These are phyloP conservation scores for Dendrobium officinale DNA, from an alignment of 106 monocot species.

Conservation along the genomic window DNA sequence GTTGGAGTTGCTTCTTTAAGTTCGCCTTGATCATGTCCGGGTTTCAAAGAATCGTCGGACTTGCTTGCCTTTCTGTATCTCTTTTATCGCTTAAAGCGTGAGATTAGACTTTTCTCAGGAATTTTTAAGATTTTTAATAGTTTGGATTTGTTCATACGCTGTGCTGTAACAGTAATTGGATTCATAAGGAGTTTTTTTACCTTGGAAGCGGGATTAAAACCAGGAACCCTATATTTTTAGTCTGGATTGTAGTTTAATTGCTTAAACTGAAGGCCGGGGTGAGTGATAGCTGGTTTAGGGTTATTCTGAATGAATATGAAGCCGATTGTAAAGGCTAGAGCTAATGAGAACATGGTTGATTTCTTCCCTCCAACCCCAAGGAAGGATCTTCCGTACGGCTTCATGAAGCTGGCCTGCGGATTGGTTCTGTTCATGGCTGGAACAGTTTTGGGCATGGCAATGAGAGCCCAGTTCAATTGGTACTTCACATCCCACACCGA, in stretches of 20 bases:
- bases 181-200: not conserved
- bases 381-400: slow-evolving; percentile 27
- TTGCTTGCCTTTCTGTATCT: not conserved
- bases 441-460: slow-evolving; percentile 38
- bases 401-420: slow-evolving; percentile 28
- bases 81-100: not conserved
- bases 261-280: not conserved
- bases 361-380: slow-evolving; percentile 14
- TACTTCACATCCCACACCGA: slow-evolving; percentile 39
- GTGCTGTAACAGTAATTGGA: not conserved
- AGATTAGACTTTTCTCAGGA: not conserved
- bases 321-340: slow-evolving; percentile 6
- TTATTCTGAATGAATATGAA: slow-evolving; percentile 9
- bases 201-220: not conserved
- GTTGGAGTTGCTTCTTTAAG: not conserved
- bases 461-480: slow-evolving; percentile 43
- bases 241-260: not conserved
- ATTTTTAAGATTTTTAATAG: not conserved
- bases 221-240: not conserved
- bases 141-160: not conserved
- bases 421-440: slow-evolving; percentile 63
- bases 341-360: slow-evolving; percentile 4
- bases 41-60: not conserved
- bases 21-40: not conserved
- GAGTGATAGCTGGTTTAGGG: not conserved